Evolutionary conservation across 345 rosid genomes (phyloP).

Genomic region (Eucalyptus dawsonii): DNA sequence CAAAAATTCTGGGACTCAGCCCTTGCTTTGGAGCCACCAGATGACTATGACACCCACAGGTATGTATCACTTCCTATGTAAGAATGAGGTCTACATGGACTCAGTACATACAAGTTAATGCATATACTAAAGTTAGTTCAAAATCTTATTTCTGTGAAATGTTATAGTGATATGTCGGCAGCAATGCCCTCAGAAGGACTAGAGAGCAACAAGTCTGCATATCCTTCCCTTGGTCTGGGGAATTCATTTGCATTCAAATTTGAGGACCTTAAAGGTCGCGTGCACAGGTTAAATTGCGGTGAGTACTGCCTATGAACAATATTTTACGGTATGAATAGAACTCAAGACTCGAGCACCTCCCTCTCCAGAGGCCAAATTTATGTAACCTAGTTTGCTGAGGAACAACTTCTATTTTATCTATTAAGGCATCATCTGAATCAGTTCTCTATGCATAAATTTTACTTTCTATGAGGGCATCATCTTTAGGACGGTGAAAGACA

Average conservation of each 20-base stretch:
- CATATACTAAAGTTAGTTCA: not conserved
- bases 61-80: constrained; percentile 17
- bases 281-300: constrained; percentile 79
- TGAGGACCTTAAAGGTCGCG: constrained; percentile 74
- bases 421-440: not conserved
- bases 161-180: constrained; percentile 71
- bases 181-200: constrained; percentile 53
- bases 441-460: not conserved
- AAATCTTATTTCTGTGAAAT: not conserved
- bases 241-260: constrained; percentile 82
- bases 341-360: not conserved
- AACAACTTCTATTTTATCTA: not conserved
- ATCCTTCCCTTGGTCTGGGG: constrained; percentile 75
- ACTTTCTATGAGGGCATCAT: not conserved
- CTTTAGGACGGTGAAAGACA: not conserved
- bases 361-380: not conserved
- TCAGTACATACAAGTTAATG: not conserved
- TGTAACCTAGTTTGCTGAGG: not conserved
- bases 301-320: constrained; percentile 1
- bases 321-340: not conserved
- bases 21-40: constrained; percentile 82
- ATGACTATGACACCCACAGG: constrained; percentile 92
- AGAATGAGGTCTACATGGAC: not conserved
- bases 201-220: constrained; percentile 45
- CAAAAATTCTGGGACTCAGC: constrained; percentile 99